Conservation (phyloP, 2,329 filamentous ascomycete genomes). For the Triangularia setosa region DNA sequence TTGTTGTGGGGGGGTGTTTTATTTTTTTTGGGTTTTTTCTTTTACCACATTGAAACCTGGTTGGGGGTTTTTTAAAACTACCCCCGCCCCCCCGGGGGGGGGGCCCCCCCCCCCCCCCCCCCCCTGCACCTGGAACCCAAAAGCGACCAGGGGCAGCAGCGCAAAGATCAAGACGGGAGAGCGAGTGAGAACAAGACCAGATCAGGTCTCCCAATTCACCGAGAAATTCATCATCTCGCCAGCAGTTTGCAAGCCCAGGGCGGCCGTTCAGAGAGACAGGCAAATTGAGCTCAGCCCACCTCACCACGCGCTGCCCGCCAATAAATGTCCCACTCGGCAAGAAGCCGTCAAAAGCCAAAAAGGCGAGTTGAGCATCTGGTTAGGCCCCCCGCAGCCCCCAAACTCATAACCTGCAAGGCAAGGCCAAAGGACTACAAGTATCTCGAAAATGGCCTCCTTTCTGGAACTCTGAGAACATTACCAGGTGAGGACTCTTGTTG, state of each 20-base stretch:
- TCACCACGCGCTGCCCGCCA: not conserved
- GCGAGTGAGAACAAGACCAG: not conserved
- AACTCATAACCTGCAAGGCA: not conserved
- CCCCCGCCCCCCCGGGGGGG: too few species aligned
- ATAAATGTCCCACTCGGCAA: not conserved
- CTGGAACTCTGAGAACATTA: not conserved
- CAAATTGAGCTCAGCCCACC: not conserved
- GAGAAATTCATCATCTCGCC: not conserved
- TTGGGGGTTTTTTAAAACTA: too few species aligned
- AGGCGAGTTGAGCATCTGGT: not conserved
- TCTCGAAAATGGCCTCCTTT: not conserved
- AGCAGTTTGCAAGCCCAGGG: not conserved
- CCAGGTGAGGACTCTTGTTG: not conserved
- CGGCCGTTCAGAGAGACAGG: not conserved
- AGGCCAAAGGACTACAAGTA: too few species aligned
- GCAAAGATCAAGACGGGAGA: not conserved
- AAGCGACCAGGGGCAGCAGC: constrained; percentile 1
- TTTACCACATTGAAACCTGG: constrained; percentile 1
- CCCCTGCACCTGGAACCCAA: constrained; percentile 1
- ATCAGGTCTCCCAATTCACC: not conserved
- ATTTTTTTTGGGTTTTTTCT: too few species aligned
- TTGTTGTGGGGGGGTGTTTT: too few species aligned
- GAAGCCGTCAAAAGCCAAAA: not conserved
- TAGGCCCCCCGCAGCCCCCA: not conserved
- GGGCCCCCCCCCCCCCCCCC: too few species aligned